Percentiles rank a stretch among this genome's conserved stretches.
Conservation (phyloP, 495 filamentous ascomycete species). For the Pyrenula aspistea region DNA sequence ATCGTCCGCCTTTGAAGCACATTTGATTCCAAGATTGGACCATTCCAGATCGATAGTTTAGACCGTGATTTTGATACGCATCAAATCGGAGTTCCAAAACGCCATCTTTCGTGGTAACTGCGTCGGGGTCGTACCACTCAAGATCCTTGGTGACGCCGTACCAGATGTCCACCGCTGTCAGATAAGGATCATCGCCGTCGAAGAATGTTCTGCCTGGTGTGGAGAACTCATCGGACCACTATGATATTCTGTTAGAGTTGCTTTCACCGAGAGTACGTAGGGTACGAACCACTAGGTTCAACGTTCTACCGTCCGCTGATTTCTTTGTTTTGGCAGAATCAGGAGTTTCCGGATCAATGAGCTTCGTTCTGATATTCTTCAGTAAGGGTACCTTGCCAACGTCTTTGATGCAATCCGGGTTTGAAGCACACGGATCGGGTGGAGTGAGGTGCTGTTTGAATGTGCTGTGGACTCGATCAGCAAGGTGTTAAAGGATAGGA, state of each 20-base stretch:
- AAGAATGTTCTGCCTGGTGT: constrained; percentile 60
- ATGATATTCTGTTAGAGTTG: constrained; percentile 2
- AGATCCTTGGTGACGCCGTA: constrained; percentile 69
- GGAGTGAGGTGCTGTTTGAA: constrained; percentile 34
- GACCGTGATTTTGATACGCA: constrained; percentile 51
- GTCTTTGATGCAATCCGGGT: constrained; percentile 42
- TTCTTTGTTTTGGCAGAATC: constrained; percentile 42
- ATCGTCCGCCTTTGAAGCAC: constrained; percentile 62
- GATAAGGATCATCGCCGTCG: constrained; percentile 61
- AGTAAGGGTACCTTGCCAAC: constrained; percentile 43
- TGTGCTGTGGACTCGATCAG: constrained; percentile 28
- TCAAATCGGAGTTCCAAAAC: constrained; percentile 57
- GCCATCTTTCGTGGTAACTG: constrained; percentile 54
- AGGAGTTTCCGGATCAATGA: constrained; percentile 68
- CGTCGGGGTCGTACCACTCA: constrained; percentile 79
- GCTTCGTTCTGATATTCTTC: constrained; percentile 42
- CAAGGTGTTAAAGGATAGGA: constrained; percentile 3
- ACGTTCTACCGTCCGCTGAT: constrained; percentile 43
- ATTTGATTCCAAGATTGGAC: constrained; percentile 72
- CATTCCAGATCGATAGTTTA: constrained; percentile 72
- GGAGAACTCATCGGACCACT: constrained; percentile 78
- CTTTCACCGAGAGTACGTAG: background rate
- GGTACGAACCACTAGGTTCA: constrained; percentile 49
- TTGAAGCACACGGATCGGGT: constrained; percentile 20
- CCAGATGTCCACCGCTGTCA: constrained; percentile 62